Evolutionary conservation across 305 asterid genomes (phyloP), one percentile per base, ranked within the genome.

Genomic region (Fraxinus velutina): DNA sequence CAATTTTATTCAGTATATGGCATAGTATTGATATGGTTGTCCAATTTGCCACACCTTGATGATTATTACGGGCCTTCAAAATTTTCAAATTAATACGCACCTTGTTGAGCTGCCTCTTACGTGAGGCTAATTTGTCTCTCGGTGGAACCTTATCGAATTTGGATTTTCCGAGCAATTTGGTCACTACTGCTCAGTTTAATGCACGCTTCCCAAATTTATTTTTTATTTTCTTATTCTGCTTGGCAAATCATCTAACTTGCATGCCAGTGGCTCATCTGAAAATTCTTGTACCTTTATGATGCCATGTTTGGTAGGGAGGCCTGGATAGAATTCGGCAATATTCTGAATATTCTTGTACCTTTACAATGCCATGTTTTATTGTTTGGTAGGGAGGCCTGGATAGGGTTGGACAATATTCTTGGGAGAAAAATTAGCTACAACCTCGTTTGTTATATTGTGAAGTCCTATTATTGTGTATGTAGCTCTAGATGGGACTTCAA

Each of bases 121-220:
- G 12, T 15, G 39, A 29, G 39, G 68, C 74, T 34, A 80, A 37
- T 80, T 39, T 55, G 27, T 55, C 66, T n/a, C 27, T 55, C 2
- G 15, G 17, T 78, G 78, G 76, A 79, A 83, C 33, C 78, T 77
- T 78, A 81, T 80, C 36, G 44, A 22, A 22, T 71, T 78, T 34
- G 19, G 57, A 78, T 32, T 47, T 39, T 42, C 72, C 47, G 66
- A 50, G 62, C 29, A 78, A 44, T 47, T 39, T 4, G 76, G 37
- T 60, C 76, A 30, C 32, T 22, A 15, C 68, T 62, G 19, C 57
- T 32, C 37, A 42, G 37, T 62, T 60, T 21, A 66, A 60, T 75
- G 27, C 19, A 50, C 52, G 74, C 78, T 62, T 80, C 13, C 30
- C 5, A n/a, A 36, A 6, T 73, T 62, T 60, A 27, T 27, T 27